Evolutionary conservation across 1,284 basidiomycete species (phyloP).

Genomic region (Ceratobasidium sp.): DNA sequence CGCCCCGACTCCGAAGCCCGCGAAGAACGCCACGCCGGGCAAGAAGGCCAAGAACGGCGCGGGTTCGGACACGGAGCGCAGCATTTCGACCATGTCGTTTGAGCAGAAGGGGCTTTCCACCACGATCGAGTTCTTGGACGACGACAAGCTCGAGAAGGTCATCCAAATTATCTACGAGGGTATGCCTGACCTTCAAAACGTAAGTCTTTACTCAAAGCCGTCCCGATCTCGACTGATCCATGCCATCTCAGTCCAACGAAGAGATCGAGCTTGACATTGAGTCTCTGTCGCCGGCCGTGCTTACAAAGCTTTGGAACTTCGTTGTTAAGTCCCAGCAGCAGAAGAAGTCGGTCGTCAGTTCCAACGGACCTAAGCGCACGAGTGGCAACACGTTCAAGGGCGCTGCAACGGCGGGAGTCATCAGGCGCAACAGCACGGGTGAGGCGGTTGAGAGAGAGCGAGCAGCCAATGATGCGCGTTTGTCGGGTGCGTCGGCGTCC

Average conservation of each 20-base stretch:
- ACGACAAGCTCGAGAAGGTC: too few species aligned
- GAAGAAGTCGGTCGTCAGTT: conserved; percentile 46
- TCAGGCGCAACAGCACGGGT: conserved; percentile 93
- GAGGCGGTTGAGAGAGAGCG: conserved; percentile 91
- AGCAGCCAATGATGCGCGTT: too few species aligned
- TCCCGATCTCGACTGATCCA: too few species aligned
- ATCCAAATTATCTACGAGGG: too few species aligned
- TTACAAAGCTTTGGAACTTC: conserved; percentile 94
- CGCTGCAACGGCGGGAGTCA: conserved; percentile 86
- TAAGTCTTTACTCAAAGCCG: too few species aligned
- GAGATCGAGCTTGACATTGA: conserved; percentile 99
- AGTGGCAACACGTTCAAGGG: conserved; percentile 66
- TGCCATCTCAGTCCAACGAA: conserved; percentile 79
- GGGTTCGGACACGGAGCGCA: conserved; percentile 20
- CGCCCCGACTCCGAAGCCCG: conserved; percentile 23
- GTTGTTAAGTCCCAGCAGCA: conserved; percentile 78
- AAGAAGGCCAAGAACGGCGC: conserved; percentile 54
- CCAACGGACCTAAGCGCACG: conserved; percentile 61
- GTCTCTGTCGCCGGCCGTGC: conserved; percentile 82
- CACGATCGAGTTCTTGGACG: too few species aligned
- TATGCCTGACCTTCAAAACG: too few species aligned
- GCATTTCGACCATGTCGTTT: conserved; percentile 70
- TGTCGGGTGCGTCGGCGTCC: too few species aligned
- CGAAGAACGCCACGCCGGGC: conserved; percentile 10
- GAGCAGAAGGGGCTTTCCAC: conserved; percentile 84